Evolutionary conservation across 768 basidiomycete genomes (phyloP).

Genomic region (Boletus speciosus): DNA sequence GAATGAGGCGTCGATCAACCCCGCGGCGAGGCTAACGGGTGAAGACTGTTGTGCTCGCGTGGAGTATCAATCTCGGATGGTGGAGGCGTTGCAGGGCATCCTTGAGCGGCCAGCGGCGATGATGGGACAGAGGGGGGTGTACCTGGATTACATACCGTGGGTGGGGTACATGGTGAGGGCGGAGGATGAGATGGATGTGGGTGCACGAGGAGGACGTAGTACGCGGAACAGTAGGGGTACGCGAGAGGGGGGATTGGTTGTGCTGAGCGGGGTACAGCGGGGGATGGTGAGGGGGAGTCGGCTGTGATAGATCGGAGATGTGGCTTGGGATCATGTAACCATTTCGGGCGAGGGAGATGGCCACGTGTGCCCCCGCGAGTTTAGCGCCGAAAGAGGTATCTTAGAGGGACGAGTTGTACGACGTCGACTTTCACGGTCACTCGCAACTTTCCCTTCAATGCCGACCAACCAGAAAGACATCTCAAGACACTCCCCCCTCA

Average conservation of each 20-base stretch:
- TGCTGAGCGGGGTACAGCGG: slow-evolving; percentile 38
- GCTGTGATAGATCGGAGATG: not conserved
- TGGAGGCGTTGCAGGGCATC: slow-evolving; percentile 46
- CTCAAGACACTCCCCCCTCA: slow-evolving; percentile 48
- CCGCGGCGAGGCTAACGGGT: slow-evolving; percentile 23
- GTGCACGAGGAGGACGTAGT: slow-evolving; percentile 32
- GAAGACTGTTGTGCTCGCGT: slow-evolving; percentile 39
- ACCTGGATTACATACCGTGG: slow-evolving; percentile 69
- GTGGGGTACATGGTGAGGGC: slow-evolving; percentile 58
- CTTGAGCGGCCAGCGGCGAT: slow-evolving; percentile 41
- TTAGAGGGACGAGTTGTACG: slow-evolving; percentile 23
- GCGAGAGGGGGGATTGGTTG: slow-evolving; percentile 44
- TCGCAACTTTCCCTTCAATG: not conserved
- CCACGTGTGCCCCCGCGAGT: slow-evolving; percentile 32
- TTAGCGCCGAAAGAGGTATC: slow-evolving; percentile 21
- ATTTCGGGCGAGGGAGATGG: slow-evolving; percentile 11
- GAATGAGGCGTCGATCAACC: slow-evolving; percentile 35
- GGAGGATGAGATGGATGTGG: slow-evolving; percentile 42
- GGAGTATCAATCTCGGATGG: slow-evolving; percentile 41
- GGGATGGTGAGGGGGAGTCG: slow-evolving; percentile 28
- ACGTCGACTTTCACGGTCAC: slow-evolving; percentile 26
- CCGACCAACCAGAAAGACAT: slow-evolving; percentile 24
- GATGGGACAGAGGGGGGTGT: slow-evolving; percentile 45
- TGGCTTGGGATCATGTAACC: slow-evolving; percentile 23
- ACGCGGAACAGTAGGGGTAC: slow-evolving; percentile 57